Conservation (phyloP, 2,329 filamentous ascomycete species). For the Lojkania enalia region DNA sequence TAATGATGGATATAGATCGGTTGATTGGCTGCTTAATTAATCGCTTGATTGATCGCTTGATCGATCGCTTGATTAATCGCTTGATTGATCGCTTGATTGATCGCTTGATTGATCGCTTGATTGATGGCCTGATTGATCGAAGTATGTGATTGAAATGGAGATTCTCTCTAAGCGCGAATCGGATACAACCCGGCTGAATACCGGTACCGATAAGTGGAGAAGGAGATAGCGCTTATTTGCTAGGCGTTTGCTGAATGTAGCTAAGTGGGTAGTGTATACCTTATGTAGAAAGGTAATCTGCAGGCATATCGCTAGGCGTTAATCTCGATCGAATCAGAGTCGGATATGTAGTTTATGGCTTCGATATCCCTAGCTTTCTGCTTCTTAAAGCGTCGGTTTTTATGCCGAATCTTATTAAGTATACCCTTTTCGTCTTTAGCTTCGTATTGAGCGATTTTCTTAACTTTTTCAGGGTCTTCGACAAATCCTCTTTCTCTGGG, state of each 20-base stretch:
- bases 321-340: constrained; percentile 12
- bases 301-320: constrained; percentile 6
- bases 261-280: background rate
- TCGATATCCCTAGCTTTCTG: background rate
- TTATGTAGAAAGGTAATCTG: background rate
- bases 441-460: constrained; percentile 13
- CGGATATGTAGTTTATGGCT: background rate
- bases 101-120: too few relatives aligned
- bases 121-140: too few relatives aligned
- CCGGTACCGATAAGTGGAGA: background rate
- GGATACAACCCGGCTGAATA: background rate
- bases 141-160: too few relatives aligned
- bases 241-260: background rate
- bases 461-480: constrained; percentile 18
- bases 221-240: background rate
- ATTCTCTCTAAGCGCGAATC: background rate
- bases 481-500: constrained; percentile 12
- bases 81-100: too few relatives aligned
- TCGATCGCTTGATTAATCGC: too few relatives aligned
- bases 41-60: too few relatives aligned
- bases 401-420: constrained; percentile 7
- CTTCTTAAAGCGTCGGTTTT: constrained; percentile 6
- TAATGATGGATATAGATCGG: too few relatives aligned
- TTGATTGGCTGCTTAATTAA: too few relatives aligned
- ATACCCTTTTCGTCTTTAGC: constrained; percentile 6